These are phyloP conservation scores for Phycomyces nitens DNA, from an alignment of 192 early-diverging fungal genomes.

Conservation along the genomic window DNA sequence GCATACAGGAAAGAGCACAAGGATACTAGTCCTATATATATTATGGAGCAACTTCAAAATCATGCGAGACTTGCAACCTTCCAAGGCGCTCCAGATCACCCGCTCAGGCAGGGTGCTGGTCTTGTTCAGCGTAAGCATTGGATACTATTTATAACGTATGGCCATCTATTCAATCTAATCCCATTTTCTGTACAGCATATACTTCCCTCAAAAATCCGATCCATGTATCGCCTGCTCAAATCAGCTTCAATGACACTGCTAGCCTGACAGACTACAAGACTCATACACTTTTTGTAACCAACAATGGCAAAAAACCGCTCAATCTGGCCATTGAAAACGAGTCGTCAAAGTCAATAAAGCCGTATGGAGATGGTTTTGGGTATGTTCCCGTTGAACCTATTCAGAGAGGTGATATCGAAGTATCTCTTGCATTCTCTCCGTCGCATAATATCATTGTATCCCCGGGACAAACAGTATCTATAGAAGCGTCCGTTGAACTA, in stretches of 20 bases:
- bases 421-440: slow-evolving; percentile 8
- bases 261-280: slow-evolving; percentile 10
- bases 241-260: slow-evolving; percentile 51
- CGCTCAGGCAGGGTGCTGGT: slow-evolving; percentile 49
- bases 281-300: slow-evolving; percentile 36
- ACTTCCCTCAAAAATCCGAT: slow-evolving; percentile 35
- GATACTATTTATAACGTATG: not conserved
- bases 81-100: slow-evolving; percentile 16
- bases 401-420: not conserved
- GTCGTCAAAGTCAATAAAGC: slow-evolving; percentile 33
- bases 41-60: slow-evolving; percentile 37
- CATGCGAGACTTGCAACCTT: slow-evolving; percentile 13
- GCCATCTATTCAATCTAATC: not conserved
- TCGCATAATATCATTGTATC: slow-evolving; percentile 1
- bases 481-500: slow-evolving; percentile 3
- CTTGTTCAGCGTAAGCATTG: slow-evolving; percentile 36
- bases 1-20: slow-evolving; percentile 20
- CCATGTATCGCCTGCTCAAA: slow-evolving; percentile 37
- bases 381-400: slow-evolving; percentile 18
- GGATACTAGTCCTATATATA: not conserved
- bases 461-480: slow-evolving; percentile 6
- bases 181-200: slow-evolving; percentile 21
- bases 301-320: slow-evolving; percentile 33
- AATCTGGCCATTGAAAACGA: slow-evolving; percentile 33
- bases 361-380: slow-evolving; percentile 23